Conservation (phyloP, 495 filamentous ascomycete genomes). For the Neurospora tetraspora region DNA sequence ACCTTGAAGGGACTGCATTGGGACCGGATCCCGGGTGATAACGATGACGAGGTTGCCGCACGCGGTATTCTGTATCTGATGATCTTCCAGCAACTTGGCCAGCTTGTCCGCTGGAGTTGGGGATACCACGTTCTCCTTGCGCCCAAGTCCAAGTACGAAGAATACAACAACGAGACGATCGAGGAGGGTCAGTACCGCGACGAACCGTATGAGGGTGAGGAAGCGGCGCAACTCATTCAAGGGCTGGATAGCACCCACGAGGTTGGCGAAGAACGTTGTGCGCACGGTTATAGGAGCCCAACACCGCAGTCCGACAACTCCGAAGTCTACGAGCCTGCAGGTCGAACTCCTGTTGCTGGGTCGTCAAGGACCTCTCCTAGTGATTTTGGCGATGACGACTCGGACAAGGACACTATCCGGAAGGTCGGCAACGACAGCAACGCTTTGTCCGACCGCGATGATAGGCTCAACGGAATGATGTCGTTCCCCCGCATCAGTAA, state of each 20-base stretch:
- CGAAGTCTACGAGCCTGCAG: slow-evolving; percentile 34
- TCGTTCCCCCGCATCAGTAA: slow-evolving; percentile 35
- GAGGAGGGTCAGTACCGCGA: slow-evolving; percentile 66
- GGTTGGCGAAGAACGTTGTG: slow-evolving; percentile 5
- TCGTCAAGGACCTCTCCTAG: slow-evolving; percentile 29
- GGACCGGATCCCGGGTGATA: slow-evolving; percentile 82
- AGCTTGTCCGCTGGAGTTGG: slow-evolving; percentile 96
- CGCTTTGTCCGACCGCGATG: slow-evolving; percentile 4
- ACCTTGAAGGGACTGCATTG: slow-evolving; percentile 88
- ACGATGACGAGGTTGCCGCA: slow-evolving; percentile 88
- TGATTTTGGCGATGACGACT: slow-evolving; percentile 35
- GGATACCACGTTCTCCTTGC: slow-evolving; percentile 88
- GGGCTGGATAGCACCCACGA: slow-evolving; percentile 23
- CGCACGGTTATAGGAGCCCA: slow-evolving; percentile 10
- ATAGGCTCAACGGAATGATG: slow-evolving; percentile 26
- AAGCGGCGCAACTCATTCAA: slow-evolving; percentile 17
- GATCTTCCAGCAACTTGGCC: slow-evolving; percentile 95
- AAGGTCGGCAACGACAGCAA: slow-evolving; percentile 7
- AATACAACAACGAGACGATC: slow-evolving; percentile 43
- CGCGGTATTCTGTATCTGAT: slow-evolving; percentile 90
- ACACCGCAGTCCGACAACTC: slow-evolving; percentile 26
- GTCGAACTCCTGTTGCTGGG: slow-evolving; percentile 34
- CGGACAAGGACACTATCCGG: slow-evolving; percentile 11
- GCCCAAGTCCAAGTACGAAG: slow-evolving; percentile 59
- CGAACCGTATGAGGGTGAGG: slow-evolving; percentile 33